Evolutionary conservation across 257 asterid species (phyloP).

Genomic region (Leonotis leonurus): DNA sequence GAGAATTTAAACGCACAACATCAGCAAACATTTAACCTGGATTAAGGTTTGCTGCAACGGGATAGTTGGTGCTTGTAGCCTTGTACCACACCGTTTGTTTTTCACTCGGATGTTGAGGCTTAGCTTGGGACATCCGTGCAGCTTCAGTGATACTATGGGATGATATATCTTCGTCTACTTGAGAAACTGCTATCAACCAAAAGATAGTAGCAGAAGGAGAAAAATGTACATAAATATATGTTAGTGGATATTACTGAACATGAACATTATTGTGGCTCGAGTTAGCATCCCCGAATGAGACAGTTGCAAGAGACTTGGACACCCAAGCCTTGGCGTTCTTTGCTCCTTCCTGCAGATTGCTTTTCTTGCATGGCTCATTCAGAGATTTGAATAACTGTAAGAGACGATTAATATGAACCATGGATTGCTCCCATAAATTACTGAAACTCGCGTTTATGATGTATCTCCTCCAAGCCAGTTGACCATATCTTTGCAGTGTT

Average conservation of each 20-base stretch:
- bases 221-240: not conserved
- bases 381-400: slow-evolving; percentile 19
- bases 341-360: slow-evolving; percentile 24
- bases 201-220: slow-evolving; percentile 3
- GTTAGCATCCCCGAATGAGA: slow-evolving; percentile 23
- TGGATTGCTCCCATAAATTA: slow-evolving; percentile 20
- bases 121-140: not conserved
- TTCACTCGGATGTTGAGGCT: not conserved
- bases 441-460: slow-evolving; percentile 12
- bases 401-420: slow-evolving; percentile 11
- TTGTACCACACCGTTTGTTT: no score
- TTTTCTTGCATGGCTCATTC: slow-evolving; percentile 18
- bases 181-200: slow-evolving; percentile 20
- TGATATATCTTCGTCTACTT: slow-evolving; percentile 10
- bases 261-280: slow-evolving; percentile 18
- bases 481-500: slow-evolving; percentile 6
- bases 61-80: no score
- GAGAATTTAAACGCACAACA: slow-evolving; percentile 13
- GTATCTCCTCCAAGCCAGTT: slow-evolving; percentile 20
- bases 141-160: slow-evolving; percentile 16
- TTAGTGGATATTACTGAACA: not conserved
- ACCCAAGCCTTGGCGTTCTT: slow-evolving; percentile 25
- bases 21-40: no score
- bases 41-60: no score
- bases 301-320: slow-evolving; percentile 21